Conservation (phyloP, 176 grass and related monocot species). For the Avena sativa region DNA sequence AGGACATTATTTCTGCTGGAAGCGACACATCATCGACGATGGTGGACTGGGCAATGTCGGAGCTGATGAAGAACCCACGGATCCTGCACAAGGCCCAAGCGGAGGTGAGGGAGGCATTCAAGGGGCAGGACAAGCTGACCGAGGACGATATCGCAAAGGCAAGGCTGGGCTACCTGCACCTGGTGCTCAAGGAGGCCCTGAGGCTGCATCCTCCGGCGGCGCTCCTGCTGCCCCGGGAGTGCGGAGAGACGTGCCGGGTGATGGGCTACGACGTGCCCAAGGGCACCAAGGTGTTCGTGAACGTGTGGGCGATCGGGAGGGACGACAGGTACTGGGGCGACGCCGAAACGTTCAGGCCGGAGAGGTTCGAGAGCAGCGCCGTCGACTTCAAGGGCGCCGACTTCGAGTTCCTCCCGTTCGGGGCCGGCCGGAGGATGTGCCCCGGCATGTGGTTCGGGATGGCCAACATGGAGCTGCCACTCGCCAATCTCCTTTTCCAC, state of each 20-base stretch:
- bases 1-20: constrained; percentile 47
- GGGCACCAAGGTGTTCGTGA: constrained; percentile 38
- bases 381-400: constrained; percentile 35
- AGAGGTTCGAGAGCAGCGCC: constrained; percentile 14
- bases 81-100: constrained; percentile 29
- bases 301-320: constrained; percentile 43
- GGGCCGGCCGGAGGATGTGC: constrained; percentile 21
- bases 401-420: constrained; percentile 38
- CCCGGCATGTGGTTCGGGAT: constrained; percentile 11
- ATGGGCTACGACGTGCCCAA: constrained; percentile 50
- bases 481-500: constrained; percentile 39
- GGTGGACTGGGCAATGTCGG: constrained; percentile 43
- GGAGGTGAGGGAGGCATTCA: constrained; percentile 37
- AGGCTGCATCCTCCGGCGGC: constrained; percentile 46
- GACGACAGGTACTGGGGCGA: neutral
- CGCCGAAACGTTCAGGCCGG: constrained; percentile 24
- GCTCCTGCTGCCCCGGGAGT: constrained; percentile 40
- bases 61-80: constrained; percentile 33
- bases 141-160: constrained; percentile 11
- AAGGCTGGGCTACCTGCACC: constrained; percentile 31
- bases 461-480: constrained; percentile 23
- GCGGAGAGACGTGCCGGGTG: constrained; percentile 4
- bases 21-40: constrained; percentile 46
- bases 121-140: neutral
- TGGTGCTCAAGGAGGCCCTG: constrained; percentile 50